Percentiles rank a stretch among this genome's conserved stretches.
These are phyloP conservation scores for Penicillium cataractarum DNA, from an alignment of 495 filamentous ascomycete species.

Conservation along the genomic window DNA sequence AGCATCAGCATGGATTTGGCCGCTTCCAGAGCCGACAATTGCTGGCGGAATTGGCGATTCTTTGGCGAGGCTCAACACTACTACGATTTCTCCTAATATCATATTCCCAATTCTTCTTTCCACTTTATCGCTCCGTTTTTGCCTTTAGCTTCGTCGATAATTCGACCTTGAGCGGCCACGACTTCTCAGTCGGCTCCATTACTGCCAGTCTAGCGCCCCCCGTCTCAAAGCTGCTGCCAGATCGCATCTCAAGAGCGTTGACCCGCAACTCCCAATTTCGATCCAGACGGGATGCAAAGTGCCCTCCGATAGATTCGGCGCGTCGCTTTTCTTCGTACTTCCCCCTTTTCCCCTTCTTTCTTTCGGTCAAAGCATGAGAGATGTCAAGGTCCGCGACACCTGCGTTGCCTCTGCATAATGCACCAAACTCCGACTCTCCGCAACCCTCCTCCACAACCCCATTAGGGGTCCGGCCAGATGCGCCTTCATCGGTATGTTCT, in stretches of 20 bases:
- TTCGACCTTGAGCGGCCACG: background rate
- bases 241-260: conserved; percentile 37
- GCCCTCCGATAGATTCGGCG: conserved; percentile 25
- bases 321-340: conserved; percentile 14
- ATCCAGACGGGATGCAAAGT: conserved; percentile 40
- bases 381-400: conserved; percentile 66
- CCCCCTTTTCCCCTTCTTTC: conserved; percentile 16
- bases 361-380: conserved; percentile 49
- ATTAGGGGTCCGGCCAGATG: conserved; percentile 36
- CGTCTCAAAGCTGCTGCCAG: conserved; percentile 35
- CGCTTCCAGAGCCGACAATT: conserved; percentile 22
- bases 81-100: background rate
- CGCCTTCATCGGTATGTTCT: conserved; percentile 39
- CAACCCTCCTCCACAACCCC: conserved; percentile 43
- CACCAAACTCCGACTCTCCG: conserved; percentile 38
- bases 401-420: conserved; percentile 59
- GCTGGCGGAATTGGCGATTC: conserved; percentile 4
- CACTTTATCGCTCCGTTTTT: background rate
- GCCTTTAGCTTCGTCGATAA: background rate
- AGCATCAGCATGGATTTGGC: conserved; percentile 40
- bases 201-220: conserved; percentile 21
- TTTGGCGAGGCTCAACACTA: conserved; percentile 8
- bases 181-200: conserved; percentile 13
- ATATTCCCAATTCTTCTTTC: background rate
- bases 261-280: conserved; percentile 19